Base-by-base conservation (phyloP, 495 filamentous ascomycete genomes). In the Staphylotrichum tortipilum region DNA sequence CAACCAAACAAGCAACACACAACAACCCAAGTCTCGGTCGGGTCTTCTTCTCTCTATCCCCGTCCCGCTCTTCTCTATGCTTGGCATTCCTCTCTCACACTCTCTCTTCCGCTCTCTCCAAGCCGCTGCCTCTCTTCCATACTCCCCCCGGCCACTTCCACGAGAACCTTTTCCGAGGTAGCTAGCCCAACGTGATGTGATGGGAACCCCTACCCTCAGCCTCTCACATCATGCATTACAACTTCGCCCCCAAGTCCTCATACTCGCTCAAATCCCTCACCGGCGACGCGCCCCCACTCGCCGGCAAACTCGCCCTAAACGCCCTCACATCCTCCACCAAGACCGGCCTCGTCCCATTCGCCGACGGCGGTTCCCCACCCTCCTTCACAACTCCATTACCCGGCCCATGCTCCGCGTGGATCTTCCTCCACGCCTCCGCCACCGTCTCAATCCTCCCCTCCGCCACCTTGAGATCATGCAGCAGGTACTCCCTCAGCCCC, bases 181-280 rank as follows among this genome's bases (percentile, higher is more conserved):
- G 14, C n/a, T n/a, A n/a, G n/a, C n/a, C n/a, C n/a, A n/a, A n/a
- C n/a, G n/a, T n/a, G n/a, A n/a, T n/a, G n/a, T n/a, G n/a, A n/a
- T n/a, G n/a, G n/a, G n/a, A n/a, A n/a, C n/a, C n/a, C n/a, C n/a
- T n/a, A n/a, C n/a, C n/a, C n/a, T n/a, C n/a, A n/a, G n/a, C n/a
- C n/a, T n/a, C n/a, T n/a, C n/a, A n/a, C n/a, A n/a, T n/a, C 41
- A 44, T 33, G 19, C 15, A 34, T 34, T 35, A 63, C 15, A 92
- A 77, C 70, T 92, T 92, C 11, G 85, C 67, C 44, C 83, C 84
- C 54, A 81, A 68, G 51, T 95, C 89, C 66, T 91, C 86, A 60
- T 85, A 95, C 49, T 88, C 86, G 53, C 71, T 84, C 41, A 96
- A 69, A 59, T 88, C 80, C 46, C 70, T 78, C n/a, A 87, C 75